Evolutionary conservation across 768 basidiomycete species (phyloP), one percentile per base, ranked within the genome.

Genomic region (Tricholoma sp.): DNA sequence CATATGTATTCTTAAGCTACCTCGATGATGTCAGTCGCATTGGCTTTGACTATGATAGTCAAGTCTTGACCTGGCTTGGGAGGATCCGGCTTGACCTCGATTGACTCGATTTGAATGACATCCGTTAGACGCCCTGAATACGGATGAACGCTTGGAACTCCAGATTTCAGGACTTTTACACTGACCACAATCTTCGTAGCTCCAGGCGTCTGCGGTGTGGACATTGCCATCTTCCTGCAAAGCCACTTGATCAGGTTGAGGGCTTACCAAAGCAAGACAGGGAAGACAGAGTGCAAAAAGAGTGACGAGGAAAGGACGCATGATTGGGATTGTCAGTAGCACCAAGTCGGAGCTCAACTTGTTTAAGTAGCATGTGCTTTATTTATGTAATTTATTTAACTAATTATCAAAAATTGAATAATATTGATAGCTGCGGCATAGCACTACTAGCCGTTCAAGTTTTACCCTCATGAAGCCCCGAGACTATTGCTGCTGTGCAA

Each of bases 401-500:
- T n/a, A n/a, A n/a, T n/a, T n/a, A n/a, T n/a, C n/a, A n/a, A n/a
- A 39, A n/a, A 31, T 21, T 46, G 18, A 19, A 5, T 12, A 18
- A 11, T 8, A 35, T n/a, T 14, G 52, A 2, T 32, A 32, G 8
- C 8, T 11, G 8, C 6, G 3, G 19, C 37, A 50, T 24, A 31
- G 37, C 50, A n/a, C 16, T 46, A 9, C 2, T 27, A 49, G 54
- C 56, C 52, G 11, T 49, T 61, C 59, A 50, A 59, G 67, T 64
- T 63, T 65, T 82, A 60, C 57, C 66, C 67, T 59, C 67, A 88
- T 89, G 87, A 89, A 85, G 69, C 73, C 85, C 52, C 83, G 91
- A 74, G 86, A 92, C 50, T 95, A 94, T 67, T 97, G 94, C 67
- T 97, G 94, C 71, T 92, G 90, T 65, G 94, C 94, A 45, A 88